A percentile compares a stretch with the other conserved stretches of the same genome.
phyloP scores from a whole-genome alignment of 495 filamentous ascomycete genomes.

The Neurospora intermedia region DNA sequence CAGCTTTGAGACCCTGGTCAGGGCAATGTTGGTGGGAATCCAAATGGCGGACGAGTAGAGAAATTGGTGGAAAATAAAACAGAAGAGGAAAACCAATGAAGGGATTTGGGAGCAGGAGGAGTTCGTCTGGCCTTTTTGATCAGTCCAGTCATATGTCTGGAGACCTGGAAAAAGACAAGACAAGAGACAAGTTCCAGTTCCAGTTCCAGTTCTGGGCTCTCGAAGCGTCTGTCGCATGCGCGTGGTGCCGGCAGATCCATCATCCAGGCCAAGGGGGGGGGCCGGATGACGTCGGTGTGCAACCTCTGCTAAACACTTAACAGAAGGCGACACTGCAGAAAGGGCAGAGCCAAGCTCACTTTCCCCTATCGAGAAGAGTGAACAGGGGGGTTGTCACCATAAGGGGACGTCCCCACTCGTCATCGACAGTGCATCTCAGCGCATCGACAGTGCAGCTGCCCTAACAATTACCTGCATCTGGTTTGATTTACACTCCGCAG shows the following conservation, averaged over 20 bases:
- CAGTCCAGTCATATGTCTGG: not conserved
- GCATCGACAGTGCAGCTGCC: not conserved
- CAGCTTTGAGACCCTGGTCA: not conserved
- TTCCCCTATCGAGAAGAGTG: not conserved
- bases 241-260: not conserved
- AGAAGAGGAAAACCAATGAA: not conserved
- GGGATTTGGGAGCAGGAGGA: not conserved
- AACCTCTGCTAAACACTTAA: not conserved
- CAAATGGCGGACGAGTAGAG: not conserved
- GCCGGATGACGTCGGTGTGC: constrained; percentile 22
- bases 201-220: not conserved
- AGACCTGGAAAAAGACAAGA: not conserved
- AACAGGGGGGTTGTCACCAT: not conserved
- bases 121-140: not conserved
- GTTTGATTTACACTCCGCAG: not conserved
- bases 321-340: not conserved
- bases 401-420: not conserved
- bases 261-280: not conserved
- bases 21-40: not conserved
- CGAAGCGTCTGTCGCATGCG: not conserved
- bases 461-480: not conserved
- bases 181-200: not conserved
- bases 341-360: not conserved
- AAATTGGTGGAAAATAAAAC: not conserved
- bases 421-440: not conserved